Percentiles rank a stretch among this genome's conserved stretches.
These are phyloP conservation scores for Haplosporangium sp. DNA, from an alignment of 371 early-diverging fungal genomes.

Conservation along the genomic window DNA sequence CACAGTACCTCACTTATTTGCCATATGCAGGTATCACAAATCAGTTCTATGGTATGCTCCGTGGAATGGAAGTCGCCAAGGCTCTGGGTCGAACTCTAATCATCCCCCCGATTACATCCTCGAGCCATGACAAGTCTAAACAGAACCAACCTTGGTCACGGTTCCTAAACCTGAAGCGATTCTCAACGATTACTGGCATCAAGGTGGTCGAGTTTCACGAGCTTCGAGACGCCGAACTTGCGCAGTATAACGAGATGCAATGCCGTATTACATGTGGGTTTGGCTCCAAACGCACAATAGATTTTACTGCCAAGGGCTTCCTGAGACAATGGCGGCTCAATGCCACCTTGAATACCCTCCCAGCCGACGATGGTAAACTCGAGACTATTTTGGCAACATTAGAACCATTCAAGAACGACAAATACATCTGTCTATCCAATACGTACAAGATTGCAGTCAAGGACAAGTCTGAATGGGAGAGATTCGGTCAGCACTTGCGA, in stretches of 20 bases:
- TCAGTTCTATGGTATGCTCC: slow-evolving; percentile 44
- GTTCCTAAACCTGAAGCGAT: slow-evolving; percentile 31
- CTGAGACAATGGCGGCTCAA: slow-evolving; percentile 46
- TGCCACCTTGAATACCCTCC: slow-evolving; percentile 1
- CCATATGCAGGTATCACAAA: slow-evolving; percentile 48
- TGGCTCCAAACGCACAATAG: slow-evolving; percentile 39
- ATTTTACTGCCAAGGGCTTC: slow-evolving; percentile 47
- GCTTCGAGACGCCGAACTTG: slow-evolving; percentile 9
- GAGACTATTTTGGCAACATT: slow-evolving; percentile 17
- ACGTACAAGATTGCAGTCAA: slow-evolving; percentile 38
- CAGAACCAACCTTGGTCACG: slow-evolving; percentile 47
- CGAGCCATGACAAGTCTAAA: slow-evolving; percentile 36
- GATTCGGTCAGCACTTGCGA: slow-evolving; percentile 40
- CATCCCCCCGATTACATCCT: slow-evolving; percentile 43
- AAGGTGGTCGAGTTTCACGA: slow-evolving; percentile 38
- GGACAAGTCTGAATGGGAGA: slow-evolving; percentile 46
- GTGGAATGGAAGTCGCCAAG: slow-evolving; percentile 36
- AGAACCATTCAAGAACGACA: slow-evolving; percentile 7
- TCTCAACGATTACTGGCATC: slow-evolving; percentile 21
- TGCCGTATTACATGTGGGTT: slow-evolving; percentile 48
- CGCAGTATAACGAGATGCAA: slow-evolving; percentile 14
- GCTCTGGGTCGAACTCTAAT: slow-evolving; percentile 34
- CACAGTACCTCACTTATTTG: slow-evolving; percentile 29
- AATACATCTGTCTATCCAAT: slow-evolving; percentile 44
- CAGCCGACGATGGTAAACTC: slow-evolving; percentile 14